Evolutionary conservation across 2,329 filamentous ascomycete species (phyloP), one percentile per base, ranked within the genome.

Genomic region (Thelonectria blattea): DNA sequence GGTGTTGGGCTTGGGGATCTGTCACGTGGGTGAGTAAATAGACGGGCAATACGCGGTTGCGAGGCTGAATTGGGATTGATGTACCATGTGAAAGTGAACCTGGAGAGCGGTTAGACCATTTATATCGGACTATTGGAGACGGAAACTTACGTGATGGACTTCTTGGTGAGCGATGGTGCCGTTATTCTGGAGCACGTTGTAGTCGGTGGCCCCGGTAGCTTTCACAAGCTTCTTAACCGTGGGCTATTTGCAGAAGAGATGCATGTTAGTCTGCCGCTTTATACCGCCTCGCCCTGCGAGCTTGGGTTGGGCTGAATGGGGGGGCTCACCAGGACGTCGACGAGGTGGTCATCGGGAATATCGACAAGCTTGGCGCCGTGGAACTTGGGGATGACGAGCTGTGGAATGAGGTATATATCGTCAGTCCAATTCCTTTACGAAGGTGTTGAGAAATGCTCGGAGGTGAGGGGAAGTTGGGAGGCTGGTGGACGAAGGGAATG

Each of bases 171-270:
- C 95, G 71, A 94, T 86, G 20, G 86, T 83, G 53, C 95, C 95
- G 73, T 99, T 99, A 80, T 99, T 99, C 81, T 99, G 95, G 61
- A 99, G 81, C 50, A 99, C 85, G 74, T 99, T 99, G 83, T 92
- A 99, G 76, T 98, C 85, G 52, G 82, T 80, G 4, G 90, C 88
- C 39, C 91, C 91, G 4, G 86, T 88, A 27, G 93, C 94, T 18
- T 82, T 78, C 50, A 90, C 93, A 49, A 99, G 86, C 77, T 91
- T 94, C 85, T 97, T 97, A 49, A 92, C 89, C 15, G 73, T 73
- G 47, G 76, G 76, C 76, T 78, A 49, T 9, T n/a, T 10, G 30
- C 18, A 4, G 18, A 17, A 11, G 42, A 15, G 24, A 30, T 14
- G 15, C 37, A 4, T 12, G 34, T 56, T 37, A 50, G 20, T 17